Base-by-base conservation (phyloP, 176 grass and related monocot genomes). In the Musa troglodytarum region DNA sequence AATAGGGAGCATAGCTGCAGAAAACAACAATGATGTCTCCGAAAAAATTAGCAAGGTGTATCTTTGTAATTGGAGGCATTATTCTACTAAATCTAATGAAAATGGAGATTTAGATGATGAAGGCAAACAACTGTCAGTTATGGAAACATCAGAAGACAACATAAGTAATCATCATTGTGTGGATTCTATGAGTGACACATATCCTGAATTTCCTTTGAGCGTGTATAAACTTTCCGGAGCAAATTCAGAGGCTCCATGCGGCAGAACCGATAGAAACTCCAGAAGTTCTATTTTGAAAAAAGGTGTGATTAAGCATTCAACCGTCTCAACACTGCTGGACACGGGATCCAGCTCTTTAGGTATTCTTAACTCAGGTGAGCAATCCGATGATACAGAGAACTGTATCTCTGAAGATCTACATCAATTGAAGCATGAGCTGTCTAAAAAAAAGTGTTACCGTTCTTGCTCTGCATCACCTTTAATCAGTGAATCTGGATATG, bases 51-150 rank as follows among this genome's bases (percentile, higher is more conserved):
- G 85, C 82, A 93, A 87, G 29, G 85, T 92, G 54, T 92, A 89
- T 72, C 82, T 92, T 51, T 89, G 87, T 69, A 96, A 96, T 83
- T 96, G 92, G 92, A 96, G 82, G 79, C 77, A 92, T 56, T 78
- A 83, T 69, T 92, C 92, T 81, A 66, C 68, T 53, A 96, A 82
- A 78, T 92, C 87, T 1, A 86, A 65, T 53, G 89, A 92, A 64
- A 90, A 73, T 85, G 93, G 85, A 68, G 64, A 84, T 29, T 75
- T 84, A 68, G 82, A 81, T 76, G 82, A 84, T 52, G 78, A 89
- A 25, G 83, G 86, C 49, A 85, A 68, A 67, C 64, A 80, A 82
- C 65, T 65, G 52, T 82, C 83, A 71, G 78, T 72, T 22, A 81
- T 78, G 71, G 84, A 81, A 78, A 83, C 73, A 29, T 69, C 81